These are phyloP conservation scores for Termitomyces sp. DNA, from an alignment of 768 basidiomycete species.

Conservation along the genomic window DNA sequence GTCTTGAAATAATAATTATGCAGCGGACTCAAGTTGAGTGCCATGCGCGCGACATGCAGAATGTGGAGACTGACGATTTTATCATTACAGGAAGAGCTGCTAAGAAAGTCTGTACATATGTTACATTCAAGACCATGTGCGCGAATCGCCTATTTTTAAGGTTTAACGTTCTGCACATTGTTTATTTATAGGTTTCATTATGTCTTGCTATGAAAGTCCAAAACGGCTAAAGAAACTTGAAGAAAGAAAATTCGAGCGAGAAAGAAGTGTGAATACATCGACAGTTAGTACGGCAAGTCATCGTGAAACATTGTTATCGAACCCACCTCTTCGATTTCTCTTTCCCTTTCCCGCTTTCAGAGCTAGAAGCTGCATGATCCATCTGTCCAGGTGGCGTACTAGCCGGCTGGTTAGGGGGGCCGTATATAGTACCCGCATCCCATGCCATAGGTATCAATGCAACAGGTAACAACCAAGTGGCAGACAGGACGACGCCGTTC, in stretches of 20 bases:
- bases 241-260: not conserved
- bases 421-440: conserved; percentile 45
- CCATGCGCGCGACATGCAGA: too few species aligned
- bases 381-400: not conserved
- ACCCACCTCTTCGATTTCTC: conserved; percentile 9
- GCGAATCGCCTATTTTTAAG: not conserved
- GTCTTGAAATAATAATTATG: too few species aligned
- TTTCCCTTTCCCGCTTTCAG: conserved; percentile 1
- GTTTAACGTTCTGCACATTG: not conserved
- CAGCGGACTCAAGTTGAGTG: too few species aligned
- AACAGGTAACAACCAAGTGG: conserved; percentile 78
- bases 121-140: not conserved
- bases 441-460: conserved; percentile 71
- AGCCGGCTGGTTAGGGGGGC: conserved; percentile 17
- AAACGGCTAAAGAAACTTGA: conserved; percentile 2
- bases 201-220: not conserved
- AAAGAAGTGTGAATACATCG: not conserved
- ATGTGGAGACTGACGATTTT: not conserved
- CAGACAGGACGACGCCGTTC: conserved; percentile 73
- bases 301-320: not conserved
- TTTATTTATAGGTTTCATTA: not conserved
- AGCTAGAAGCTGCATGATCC: not conserved
- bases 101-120: not conserved
- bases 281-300: not conserved
- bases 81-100: not conserved